Base-by-base conservation (phyloP, 208 protist species). In the Acanthamoeba polyphaga region DNA sequence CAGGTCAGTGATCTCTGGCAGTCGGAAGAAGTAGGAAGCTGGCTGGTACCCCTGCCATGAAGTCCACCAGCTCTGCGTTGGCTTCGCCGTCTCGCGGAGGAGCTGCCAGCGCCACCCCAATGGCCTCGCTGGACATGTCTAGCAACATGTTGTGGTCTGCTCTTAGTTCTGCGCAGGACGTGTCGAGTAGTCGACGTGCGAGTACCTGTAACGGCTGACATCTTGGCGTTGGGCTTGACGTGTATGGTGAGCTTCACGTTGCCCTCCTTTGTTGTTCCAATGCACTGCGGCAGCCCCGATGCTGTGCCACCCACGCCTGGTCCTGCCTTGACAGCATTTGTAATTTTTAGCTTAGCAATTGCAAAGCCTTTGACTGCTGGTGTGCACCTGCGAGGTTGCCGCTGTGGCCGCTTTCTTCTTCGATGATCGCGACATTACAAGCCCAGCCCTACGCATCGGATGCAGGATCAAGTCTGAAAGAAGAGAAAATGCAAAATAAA, bases 161-260 rank as follows among this genome's bases (percentile, higher is more conserved):
- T 13, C 46, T 5, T 0, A 49, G 46, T 49, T 13, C 38, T 6
- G 38, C 38, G 4, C 38, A 43, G 38, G 38, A 6, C 38, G 4
- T 6, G 38, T 43, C 38, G 1, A 43, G 38, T 43, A 43, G 38
- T 6, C 8, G 43, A 10, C 3, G 5, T 17, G 8, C 29, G 19
- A 17, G n/a, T 43, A 91, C 85, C 85, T 17, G 87, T 92, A 38
- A 92, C 38, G 22, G 87, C 87, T 8, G 87, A 92, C 27, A 10
- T 68, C 49, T 92, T 92, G 87, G 87, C 87, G 32, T 92, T 92
- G 34, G 87, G 87, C 46, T 92, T 92, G 24, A 74, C 87, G 43
- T 76, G 64, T 6, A 92, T 24, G 51, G 51, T 88, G 80, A 88
- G 80, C 51, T 64, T 55, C 80, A 88, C 80, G 51, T 82, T 46